Conservation (phyloP, 1,139 yeast species). For the Lodderomyces pseudojiufengensis region DNA sequence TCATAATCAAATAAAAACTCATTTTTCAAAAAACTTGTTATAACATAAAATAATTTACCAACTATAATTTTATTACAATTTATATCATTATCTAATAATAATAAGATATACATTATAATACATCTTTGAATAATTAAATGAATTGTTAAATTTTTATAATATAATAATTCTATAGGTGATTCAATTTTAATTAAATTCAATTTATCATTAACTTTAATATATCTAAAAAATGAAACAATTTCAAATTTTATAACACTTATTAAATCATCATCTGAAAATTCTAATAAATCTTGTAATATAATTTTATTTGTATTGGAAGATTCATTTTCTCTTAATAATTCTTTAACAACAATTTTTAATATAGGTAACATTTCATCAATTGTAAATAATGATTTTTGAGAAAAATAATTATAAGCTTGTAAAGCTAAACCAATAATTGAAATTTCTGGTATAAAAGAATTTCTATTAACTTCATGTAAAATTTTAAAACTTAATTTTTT, state of each 20-base stretch:
- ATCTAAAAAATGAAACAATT: constrained; percentile 33
- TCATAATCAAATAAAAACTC: constrained; percentile 47
- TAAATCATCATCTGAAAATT: constrained; percentile 18
- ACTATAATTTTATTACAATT: constrained; percentile 19
- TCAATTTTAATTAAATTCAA: constrained; percentile 26
- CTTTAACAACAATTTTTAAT: constrained; percentile 22
- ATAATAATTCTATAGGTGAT: constrained; percentile 40
- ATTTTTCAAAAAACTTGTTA: constrained; percentile 40
- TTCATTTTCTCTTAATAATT: constrained; percentile 22
- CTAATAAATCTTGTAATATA: constrained; percentile 16
- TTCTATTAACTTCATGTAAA: constrained; percentile 39
- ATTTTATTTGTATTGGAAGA: constrained; percentile 20
- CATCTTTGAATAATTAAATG: constrained; percentile 40
- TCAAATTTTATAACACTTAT: constrained; percentile 24
- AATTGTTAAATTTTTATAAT: constrained; percentile 42
- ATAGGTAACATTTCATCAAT: constrained; percentile 29
- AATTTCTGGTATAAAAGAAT: constrained; percentile 35
- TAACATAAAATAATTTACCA: constrained; percentile 29
- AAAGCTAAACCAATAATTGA: constrained; percentile 38
- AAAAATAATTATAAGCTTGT: constrained; percentile 31
- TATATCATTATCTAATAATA: constrained; percentile 13
- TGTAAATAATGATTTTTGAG: constrained; percentile 18
- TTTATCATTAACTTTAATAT: constrained; percentile 28
- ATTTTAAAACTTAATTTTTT: constrained; percentile 42
- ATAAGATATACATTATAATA: constrained; percentile 31